Percentiles rank a stretch among this genome's conserved stretches.
Conservation (phyloP, 2,329 filamentous ascomycete genomes). For the Elsinoe batatas region DNA sequence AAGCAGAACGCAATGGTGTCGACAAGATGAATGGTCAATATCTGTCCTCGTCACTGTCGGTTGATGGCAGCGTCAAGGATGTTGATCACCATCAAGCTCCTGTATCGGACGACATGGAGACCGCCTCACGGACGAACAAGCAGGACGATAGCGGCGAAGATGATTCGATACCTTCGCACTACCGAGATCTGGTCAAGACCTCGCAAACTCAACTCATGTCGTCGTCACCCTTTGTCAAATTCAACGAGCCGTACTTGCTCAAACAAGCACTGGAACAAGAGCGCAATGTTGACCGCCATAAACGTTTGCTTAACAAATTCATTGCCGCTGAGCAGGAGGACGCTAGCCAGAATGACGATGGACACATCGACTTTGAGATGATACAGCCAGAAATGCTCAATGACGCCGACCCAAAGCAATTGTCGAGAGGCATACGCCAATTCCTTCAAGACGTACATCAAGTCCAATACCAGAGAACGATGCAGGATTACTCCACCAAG, state of each 20-base stretch:
- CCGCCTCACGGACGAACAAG: neutral
- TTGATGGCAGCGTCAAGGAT: neutral
- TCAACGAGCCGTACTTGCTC: slow-evolving; percentile 83
- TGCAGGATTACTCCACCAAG: slow-evolving; percentile 89
- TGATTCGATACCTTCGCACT: slow-evolving; percentile 61
- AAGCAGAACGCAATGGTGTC: neutral
- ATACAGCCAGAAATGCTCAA: slow-evolving; percentile 96
- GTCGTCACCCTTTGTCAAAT: slow-evolving; percentile 91
- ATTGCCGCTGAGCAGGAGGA: slow-evolving; percentile 32
- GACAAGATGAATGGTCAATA: neutral
- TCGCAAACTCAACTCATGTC: slow-evolving; percentile 90
- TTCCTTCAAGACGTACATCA: slow-evolving; percentile 91
- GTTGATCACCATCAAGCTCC: neutral
- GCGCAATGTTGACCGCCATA: slow-evolving; percentile 69
- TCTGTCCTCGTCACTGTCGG: neutral
- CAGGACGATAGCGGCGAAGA: slow-evolving; percentile 29
- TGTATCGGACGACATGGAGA: neutral
- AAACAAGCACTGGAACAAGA: slow-evolving; percentile 90
- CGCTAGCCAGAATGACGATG: slow-evolving; percentile 24
- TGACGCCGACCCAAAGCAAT: slow-evolving; percentile 69
- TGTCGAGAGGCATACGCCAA: slow-evolving; percentile 82
- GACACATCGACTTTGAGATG: slow-evolving; percentile 60
- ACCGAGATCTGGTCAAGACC: slow-evolving; percentile 88
- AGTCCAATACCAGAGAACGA: slow-evolving; percentile 89
- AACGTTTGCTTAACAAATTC: slow-evolving; percentile 67